Base-by-base conservation (phyloP, 352 stramenopile genomes). In the Blastocystis sp. region DNA sequence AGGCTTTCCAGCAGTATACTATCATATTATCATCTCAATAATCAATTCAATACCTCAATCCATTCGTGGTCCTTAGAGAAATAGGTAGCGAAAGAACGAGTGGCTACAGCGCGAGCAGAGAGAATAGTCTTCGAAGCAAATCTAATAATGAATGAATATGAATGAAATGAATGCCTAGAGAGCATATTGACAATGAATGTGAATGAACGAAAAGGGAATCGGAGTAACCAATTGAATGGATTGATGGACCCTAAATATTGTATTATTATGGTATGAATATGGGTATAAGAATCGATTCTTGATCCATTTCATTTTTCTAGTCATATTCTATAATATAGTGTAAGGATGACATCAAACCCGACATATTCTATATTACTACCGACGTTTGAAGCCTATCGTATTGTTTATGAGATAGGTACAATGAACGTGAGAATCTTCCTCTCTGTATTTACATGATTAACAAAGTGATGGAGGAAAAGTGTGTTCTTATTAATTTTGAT, bases 361-460 rank as follows among this genome's bases (percentile, higher is more conserved):
- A 35, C 32, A 75, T 87, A 87, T 74, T 78, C 77, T 58, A 54
- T 87, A 14, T 65, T 87, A 27, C 74, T 87, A 29, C 85, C 85
- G 5, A 88, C 59, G 78, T 87, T 59, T 32, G 75, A 3, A 27
- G 46, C 16, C 12, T 32, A 16, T 14, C 11, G 16, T 12, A 7
- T 29, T 1, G 27, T 54, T 61, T 7, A 81, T 66, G 0, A 7
- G 12, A 95, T 74, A 98, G 95, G 42, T 98, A 98, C 91, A 98
- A 99, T 89, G 96, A 99, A 90, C 91, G 93, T 43, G 95, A 98
- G 87, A 99, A 98, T 90, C 91, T 98, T 27, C 96, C 96, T 37
- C 91, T 99, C 16, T 97, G 98, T 61, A 92, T 97, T n/a, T 98
- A 95, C 91, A 91, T 98, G 65, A 88, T 99, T 27, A 92, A 98